Conservation (phyloP, 2,329 filamentous ascomycete genomes). For the Knoxdaviesia capensis region DNA sequence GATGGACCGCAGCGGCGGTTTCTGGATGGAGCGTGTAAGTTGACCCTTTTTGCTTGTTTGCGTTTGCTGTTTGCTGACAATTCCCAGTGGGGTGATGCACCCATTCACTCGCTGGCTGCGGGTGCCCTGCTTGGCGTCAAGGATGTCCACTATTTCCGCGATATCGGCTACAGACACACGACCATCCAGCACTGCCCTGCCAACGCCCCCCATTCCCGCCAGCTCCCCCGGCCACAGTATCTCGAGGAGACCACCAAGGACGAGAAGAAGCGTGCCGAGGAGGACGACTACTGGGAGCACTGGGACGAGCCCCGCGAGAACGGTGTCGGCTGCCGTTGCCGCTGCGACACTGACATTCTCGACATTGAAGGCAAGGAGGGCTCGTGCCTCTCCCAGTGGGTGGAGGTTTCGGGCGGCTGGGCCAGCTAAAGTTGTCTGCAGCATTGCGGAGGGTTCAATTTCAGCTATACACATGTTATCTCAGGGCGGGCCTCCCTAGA, state of each 20-base stretch:
- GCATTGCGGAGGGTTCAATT: no score
- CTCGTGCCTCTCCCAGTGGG: constrained; percentile 89
- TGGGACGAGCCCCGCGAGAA: constrained; percentile 83
- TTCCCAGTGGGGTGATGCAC: constrained; percentile 88
- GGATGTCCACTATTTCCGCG: constrained; percentile 97
- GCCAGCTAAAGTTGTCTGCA: constrained; percentile 22
- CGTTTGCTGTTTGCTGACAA: constrained; percentile 8
- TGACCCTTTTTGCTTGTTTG: background rate
- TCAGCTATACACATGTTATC: no score
- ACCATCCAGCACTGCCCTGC: constrained; percentile 97
- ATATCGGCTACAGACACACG: constrained; percentile 94
- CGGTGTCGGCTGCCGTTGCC: constrained; percentile 87
- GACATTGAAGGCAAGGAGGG: constrained; percentile 97
- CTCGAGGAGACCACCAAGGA: constrained; percentile 66
- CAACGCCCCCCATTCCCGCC: constrained; percentile 65
- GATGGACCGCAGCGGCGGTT: constrained; percentile 95
- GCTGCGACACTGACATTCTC: constrained; percentile 91
- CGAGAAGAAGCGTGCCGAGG: constrained; percentile 67
- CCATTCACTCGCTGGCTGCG: constrained; percentile 91
- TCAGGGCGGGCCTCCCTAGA: no score
- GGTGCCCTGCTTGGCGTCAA: constrained; percentile 62
- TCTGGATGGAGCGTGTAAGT: constrained; percentile 92
- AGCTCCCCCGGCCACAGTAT: constrained; percentile 61
- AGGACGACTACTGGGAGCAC: constrained; percentile 90
- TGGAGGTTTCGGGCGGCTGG: constrained; percentile 92